A percentile compares a stretch with the other conserved stretches of the same genome.
Evolutionary conservation across 805 yeast genomes (phyloP).

Genomic region (Metschnikowia lochheadii): DNA sequence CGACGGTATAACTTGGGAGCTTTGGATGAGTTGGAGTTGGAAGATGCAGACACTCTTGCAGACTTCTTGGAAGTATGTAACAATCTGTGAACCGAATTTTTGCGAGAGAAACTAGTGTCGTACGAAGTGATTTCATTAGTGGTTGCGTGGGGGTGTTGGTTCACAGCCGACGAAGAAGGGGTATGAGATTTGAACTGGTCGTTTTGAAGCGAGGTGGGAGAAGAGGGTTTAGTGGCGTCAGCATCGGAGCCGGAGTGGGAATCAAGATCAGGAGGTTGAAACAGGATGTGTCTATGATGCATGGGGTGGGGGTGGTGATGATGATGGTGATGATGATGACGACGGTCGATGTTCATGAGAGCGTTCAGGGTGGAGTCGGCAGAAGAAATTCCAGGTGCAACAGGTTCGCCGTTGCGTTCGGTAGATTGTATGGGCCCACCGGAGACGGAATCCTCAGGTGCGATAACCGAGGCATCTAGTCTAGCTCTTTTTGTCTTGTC

Average conservation of each 20-base stretch:
- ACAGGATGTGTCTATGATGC: slow-evolving; percentile 17
- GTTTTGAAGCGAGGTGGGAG: not conserved
- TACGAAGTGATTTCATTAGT: slow-evolving; percentile 1
- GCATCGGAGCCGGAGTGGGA: not conserved
- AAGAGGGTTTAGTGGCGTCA: not conserved
- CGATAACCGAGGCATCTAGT: slow-evolving; percentile 16
- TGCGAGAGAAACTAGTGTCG: slow-evolving; percentile 8
- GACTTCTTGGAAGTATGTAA: slow-evolving; percentile 12
- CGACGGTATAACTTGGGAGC: slow-evolving; percentile 34
- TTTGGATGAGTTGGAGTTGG: slow-evolving; percentile 13
- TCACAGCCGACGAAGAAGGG: slow-evolving; percentile 8
- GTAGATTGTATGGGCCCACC: not conserved
- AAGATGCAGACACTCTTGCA: slow-evolving; percentile 8
- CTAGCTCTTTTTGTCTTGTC: slow-evolving; percentile 16
- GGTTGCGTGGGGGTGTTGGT: slow-evolving; percentile 4
- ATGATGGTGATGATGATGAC: slow-evolving; percentile 5
- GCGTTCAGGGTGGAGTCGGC: not conserved
- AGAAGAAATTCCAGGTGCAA: slow-evolving; percentile 7
- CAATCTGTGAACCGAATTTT: slow-evolving; percentile 8
- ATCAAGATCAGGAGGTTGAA: slow-evolving; percentile 22
- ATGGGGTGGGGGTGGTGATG: slow-evolving; percentile 7
- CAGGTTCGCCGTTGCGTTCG: not conserved
- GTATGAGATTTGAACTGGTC: slow-evolving; percentile 7
- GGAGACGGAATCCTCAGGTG: slow-evolving; percentile 11
- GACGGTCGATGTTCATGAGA: slow-evolving; percentile 8